These are phyloP conservation scores for Silene conica DNA, from an alignment of 148 eudicot species.

Conservation along the genomic window DNA sequence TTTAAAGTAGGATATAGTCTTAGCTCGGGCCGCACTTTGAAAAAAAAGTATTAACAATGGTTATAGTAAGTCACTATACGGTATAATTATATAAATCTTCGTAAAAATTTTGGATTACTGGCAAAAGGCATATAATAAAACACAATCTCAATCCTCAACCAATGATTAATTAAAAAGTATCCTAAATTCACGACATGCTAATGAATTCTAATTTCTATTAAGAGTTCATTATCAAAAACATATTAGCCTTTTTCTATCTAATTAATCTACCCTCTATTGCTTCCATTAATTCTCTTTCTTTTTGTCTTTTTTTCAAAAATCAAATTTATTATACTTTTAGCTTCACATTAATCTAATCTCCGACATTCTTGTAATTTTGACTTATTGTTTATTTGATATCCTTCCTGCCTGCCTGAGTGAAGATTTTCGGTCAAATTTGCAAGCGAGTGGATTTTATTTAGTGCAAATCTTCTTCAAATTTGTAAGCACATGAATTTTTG, in stretches of 20 bases:
- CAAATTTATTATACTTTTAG: background rate
- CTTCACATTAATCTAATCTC: background rate
- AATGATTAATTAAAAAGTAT: constrained; percentile 7
- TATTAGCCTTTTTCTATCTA: constrained; percentile 30
- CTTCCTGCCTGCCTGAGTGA: constrained; percentile 6
- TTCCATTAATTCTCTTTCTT: constrained; percentile 22
- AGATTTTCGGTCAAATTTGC: too few species aligned
- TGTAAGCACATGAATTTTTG: too few species aligned
- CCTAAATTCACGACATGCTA: constrained; percentile 36
- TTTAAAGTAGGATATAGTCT: too few species aligned
- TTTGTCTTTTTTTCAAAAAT: background rate
- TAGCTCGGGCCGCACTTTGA: too few species aligned
- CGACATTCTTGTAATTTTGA: background rate
- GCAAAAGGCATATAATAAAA: background rate
- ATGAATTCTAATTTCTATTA: constrained; percentile 21
- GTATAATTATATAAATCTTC: too few species aligned
- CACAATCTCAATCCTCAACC: too few species aligned
- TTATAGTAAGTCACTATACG: too few species aligned
- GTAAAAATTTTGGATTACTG: too few species aligned
- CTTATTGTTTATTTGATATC: background rate
- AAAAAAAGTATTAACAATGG: too few species aligned
- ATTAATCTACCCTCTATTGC: constrained; percentile 16
- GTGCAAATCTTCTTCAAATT: background rate
- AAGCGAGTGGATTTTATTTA: background rate
- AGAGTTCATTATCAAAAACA: constrained; percentile 26